Conservation (phyloP, 2,329 filamentous ascomycete genomes). For the Amesomyces nigricolor region DNA sequence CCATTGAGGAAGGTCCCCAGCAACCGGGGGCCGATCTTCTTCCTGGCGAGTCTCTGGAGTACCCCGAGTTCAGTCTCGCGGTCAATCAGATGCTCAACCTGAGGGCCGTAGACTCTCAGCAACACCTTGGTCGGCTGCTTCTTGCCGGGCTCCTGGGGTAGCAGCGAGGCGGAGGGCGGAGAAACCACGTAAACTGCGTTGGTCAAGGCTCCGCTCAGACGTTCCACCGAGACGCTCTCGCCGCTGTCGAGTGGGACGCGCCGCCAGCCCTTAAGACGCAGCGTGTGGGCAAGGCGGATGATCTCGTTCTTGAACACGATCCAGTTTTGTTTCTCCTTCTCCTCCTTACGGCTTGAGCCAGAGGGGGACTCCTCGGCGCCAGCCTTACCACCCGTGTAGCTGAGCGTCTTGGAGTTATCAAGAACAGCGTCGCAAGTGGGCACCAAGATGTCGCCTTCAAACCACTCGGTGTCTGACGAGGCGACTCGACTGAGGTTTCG, state of each 20-base stretch:
- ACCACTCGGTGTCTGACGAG: conserved; percentile 80
- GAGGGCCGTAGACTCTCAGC: conserved; percentile 86
- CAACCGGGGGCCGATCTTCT: conserved; percentile 87
- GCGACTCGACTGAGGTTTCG: conserved; percentile 39
- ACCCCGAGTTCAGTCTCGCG: conserved; percentile 85
- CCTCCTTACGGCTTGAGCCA: conserved; percentile 41
- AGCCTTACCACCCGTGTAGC: conserved; percentile 57
- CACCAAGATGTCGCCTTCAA: conserved; percentile 75
- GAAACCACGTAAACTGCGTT: conserved; percentile 95
- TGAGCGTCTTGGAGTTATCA: conserved; percentile 85
- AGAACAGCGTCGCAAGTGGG: conserved; percentile 78
- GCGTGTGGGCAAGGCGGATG: conserved; percentile 78
- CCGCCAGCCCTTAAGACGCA: conserved; percentile 88
- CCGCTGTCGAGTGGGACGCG: conserved; percentile 68
- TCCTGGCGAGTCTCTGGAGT: conserved; percentile 75
- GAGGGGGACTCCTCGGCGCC: conserved; percentile 38
- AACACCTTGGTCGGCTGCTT: conserved; percentile 63
- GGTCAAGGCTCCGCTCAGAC: conserved; percentile 85
- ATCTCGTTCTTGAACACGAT: conserved; percentile 87
- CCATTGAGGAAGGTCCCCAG: conserved; percentile 92
- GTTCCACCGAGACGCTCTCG: conserved; percentile 62
- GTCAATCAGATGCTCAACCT: conserved; percentile 94
- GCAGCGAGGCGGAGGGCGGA: conserved; percentile 61
- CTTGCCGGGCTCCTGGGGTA: conserved; percentile 35
- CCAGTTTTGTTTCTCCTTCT: conserved; percentile 74